A percentile compares a stretch with the other conserved stretches of the same genome.
Conservation (phyloP, 768 basidiomycete species). For the Rhodosporidiobolus sp. region DNA sequence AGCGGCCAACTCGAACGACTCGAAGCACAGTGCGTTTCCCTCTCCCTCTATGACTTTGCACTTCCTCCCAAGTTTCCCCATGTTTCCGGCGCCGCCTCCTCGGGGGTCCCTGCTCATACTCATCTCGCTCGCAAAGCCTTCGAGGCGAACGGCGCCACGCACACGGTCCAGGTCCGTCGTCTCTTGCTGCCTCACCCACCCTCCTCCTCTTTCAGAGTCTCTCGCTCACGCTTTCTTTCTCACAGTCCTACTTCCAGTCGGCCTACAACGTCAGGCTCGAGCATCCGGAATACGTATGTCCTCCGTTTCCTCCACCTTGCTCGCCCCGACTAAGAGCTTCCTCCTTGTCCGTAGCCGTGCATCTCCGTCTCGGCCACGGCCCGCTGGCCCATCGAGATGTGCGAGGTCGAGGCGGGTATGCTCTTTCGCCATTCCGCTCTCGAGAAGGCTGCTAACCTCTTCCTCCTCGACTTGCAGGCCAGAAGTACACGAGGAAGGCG, state of each 20-base stretch:
- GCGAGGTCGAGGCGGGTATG: neutral
- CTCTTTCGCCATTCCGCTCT: neutral
- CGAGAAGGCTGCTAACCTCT: no score
- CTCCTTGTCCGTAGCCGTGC: slow-evolving; percentile 11
- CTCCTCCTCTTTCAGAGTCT: no score
- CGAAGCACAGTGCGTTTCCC: neutral
- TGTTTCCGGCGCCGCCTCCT: neutral
- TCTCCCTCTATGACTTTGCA: no score
- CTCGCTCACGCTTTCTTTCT: neutral
- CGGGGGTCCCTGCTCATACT: no score
- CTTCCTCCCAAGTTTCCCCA: no score
- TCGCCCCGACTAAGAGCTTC: neutral
- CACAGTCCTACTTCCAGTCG: slow-evolving; percentile 22
- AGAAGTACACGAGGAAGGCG: slow-evolving; percentile 16
- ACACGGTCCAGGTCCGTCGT: slow-evolving; percentile 1
- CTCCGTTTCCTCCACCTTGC: neutral
- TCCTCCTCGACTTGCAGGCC: neutral
- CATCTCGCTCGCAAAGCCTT: neutral
- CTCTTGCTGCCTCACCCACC: no score
- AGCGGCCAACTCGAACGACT: neutral
- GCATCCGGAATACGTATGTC: slow-evolving; percentile 18
- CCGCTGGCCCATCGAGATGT: slow-evolving; percentile 12
- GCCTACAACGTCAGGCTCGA: slow-evolving; percentile 20
- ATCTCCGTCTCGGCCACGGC: slow-evolving; percentile 32
- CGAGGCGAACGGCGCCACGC: neutral